phyloP scores from a whole-genome alignment of 2,329 filamentous ascomycete genomes.

The Trematosphaeria pertusa region DNA sequence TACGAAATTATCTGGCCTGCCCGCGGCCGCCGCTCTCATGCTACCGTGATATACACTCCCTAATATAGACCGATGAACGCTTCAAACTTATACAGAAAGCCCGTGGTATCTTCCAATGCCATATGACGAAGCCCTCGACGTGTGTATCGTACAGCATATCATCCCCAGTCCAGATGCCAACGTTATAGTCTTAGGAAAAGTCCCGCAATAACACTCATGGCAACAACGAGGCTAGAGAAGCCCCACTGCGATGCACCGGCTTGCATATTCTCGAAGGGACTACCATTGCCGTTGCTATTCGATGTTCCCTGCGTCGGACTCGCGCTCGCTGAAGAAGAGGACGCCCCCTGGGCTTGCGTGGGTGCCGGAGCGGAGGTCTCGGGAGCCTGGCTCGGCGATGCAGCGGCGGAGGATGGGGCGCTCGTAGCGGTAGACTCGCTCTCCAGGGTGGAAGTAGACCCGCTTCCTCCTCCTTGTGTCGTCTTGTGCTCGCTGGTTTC shows the following conservation, averaged over 20 bases:
- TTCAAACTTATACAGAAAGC: too few species aligned
- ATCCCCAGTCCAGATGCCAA: too few species aligned
- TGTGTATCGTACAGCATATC: slow-evolving; percentile 6
- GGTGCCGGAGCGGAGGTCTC: slow-evolving; percentile 12
- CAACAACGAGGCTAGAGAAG: slow-evolving; percentile 12
- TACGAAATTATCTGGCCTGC: too few species aligned
- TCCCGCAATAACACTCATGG: slow-evolving; percentile 16
- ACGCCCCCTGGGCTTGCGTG: slow-evolving; percentile 10
- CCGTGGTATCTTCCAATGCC: too few species aligned
- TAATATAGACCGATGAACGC: too few species aligned
- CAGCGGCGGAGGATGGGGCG: slow-evolving; percentile 3
- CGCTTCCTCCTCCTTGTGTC: slow-evolving; percentile 9
- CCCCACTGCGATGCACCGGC: slow-evolving; percentile 22
- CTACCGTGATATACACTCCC: too few species aligned
- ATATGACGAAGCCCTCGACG: too few species aligned
- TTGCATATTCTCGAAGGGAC: slow-evolving; percentile 37
- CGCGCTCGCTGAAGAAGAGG: slow-evolving; percentile 12
- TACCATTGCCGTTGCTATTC: slow-evolving; percentile 28
- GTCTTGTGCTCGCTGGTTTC: slow-evolving; percentile 9
- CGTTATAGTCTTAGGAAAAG: slow-evolving; percentile 20
- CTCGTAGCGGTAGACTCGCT: slow-evolving; percentile 11
- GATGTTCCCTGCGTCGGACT: slow-evolving; percentile 10
- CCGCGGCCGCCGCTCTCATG: too few species aligned
- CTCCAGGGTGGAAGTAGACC: slow-evolving; percentile 26
- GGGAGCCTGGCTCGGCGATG: slow-evolving; percentile 16